These are phyloP conservation scores for Trifolium pratense DNA, from an alignment of 306 rosid species.

Conservation along the genomic window DNA sequence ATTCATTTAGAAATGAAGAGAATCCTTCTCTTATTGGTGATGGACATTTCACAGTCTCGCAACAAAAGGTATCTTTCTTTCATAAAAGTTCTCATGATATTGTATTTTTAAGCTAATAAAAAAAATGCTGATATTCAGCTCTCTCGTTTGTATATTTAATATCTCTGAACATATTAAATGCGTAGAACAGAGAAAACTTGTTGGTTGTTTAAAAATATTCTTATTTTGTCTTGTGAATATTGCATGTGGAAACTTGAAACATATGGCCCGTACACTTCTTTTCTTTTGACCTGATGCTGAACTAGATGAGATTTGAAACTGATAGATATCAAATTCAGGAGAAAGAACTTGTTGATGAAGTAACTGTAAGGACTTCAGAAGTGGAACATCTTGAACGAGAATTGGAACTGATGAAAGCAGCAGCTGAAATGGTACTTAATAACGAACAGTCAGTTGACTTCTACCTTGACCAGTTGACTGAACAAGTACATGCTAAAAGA, in stretches of 20 bases:
- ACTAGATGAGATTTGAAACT: conserved; percentile 43
- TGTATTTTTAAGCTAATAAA: conserved; percentile 23
- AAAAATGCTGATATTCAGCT: conserved; percentile 25
- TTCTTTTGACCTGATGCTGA: conserved; percentile 40
- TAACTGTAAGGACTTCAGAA: conserved; percentile 48
- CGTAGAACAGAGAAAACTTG: conserved; percentile 21
- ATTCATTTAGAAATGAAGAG: conserved; percentile 42
- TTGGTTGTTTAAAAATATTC: conserved; percentile 10
- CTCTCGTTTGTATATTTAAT: conserved; percentile 17
- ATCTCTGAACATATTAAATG: conserved; percentile 36
- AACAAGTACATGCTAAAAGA: conserved; percentile 54
- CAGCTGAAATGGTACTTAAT: conserved; percentile 59
- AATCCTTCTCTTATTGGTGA: conserved; percentile 28
- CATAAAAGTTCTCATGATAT: conserved; percentile 31
- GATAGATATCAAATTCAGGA: conserved; percentile 51
- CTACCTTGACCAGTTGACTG: conserved; percentile 60
- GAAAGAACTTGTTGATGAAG: conserved; percentile 50
- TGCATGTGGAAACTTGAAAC: conserved; percentile 16
- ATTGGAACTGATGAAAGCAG: conserved; percentile 60
- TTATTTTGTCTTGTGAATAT: conserved; percentile 5
- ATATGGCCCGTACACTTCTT: conserved; percentile 12
- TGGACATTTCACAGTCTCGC: conserved; percentile 31
- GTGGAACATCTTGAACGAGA: conserved; percentile 68
- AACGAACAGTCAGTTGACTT: conserved; percentile 61
- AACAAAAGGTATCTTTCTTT: conserved; percentile 40